phyloP scores from a whole-genome alignment of 495 filamentous ascomycete species.

The Podospora australis region DNA sequence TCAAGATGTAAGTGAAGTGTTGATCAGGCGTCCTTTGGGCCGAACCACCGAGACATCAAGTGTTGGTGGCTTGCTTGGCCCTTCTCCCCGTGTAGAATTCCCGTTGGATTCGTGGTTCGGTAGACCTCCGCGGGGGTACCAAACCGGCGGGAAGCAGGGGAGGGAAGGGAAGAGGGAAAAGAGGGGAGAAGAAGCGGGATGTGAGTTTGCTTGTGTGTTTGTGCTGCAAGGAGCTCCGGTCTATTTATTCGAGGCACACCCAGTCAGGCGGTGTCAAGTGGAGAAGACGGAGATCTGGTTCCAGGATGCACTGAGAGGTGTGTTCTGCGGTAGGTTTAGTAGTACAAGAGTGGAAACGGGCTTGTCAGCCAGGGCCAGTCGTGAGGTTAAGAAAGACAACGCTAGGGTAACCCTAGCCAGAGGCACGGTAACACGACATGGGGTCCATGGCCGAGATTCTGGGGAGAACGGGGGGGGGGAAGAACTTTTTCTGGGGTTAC shows the following conservation, averaged over 20 bases:
- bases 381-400: background rate
- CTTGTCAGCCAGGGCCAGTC: background rate
- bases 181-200: constrained; percentile 9
- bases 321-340: constrained; percentile 6
- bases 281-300: constrained; percentile 22
- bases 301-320: constrained; percentile 5
- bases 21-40: too few relatives aligned
- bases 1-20: background rate
- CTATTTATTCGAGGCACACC: constrained; percentile 22
- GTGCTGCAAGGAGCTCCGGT: constrained; percentile 15
- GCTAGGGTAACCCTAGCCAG: constrained; percentile 9
- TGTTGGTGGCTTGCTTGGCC: constrained; percentile 4
- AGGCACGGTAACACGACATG: constrained; percentile 19
- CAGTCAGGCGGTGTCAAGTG: constrained; percentile 26
- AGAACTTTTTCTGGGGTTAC: constrained; percentile 4
- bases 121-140: constrained; percentile 15
- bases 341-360: constrained; percentile 1
- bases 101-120: constrained; percentile 10
- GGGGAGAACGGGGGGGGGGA: constrained; percentile 11
- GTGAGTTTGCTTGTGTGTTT: background rate
- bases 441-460: constrained; percentile 15
- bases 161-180: constrained; percentile 4
- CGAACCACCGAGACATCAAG: too few relatives aligned
- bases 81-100: background rate
- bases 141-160: constrained; percentile 12